These are phyloP conservation scores for Mycena amicta DNA, from an alignment of 768 basidiomycete genomes.

Conservation along the genomic window DNA sequence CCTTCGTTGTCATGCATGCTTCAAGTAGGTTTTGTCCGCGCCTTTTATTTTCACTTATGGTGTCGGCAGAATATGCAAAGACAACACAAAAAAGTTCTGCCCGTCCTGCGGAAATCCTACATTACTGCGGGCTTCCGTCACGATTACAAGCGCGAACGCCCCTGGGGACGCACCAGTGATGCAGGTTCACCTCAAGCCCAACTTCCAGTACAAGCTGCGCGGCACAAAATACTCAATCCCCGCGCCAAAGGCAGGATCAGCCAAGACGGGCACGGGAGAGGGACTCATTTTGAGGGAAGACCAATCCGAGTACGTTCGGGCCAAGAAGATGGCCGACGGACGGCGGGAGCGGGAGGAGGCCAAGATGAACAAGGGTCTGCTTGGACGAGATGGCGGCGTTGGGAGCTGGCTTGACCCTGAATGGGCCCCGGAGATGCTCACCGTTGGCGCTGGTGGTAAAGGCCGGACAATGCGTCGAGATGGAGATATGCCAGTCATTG, in stretches of 20 bases:
- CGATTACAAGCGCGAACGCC: conserved; percentile 69
- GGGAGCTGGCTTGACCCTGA: conserved; percentile 96
- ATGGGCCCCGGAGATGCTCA: conserved; percentile 84
- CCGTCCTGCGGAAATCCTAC: conserved; percentile 96
- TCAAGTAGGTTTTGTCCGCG: conserved; percentile 74
- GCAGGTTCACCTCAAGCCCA: conserved; percentile 91
- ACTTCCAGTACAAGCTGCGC: conserved; percentile 91
- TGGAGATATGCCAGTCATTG: conserved; percentile 80
- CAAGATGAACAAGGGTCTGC: conserved; percentile 65
- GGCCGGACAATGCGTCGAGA: conserved; percentile 61
- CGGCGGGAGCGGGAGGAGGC: conserved; percentile 79
- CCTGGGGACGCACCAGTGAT: conserved; percentile 64
- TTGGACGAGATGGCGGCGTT: conserved; percentile 53
- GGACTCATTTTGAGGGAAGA: conserved; percentile 92
- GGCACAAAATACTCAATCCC: conserved; percentile 95
- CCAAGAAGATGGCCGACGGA: conserved; percentile 75
- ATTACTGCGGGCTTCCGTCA: conserved; percentile 88
- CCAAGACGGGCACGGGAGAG: conserved; percentile 80
- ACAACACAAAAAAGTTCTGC: conserved; percentile 93
- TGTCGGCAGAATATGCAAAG: conserved; percentile 83
- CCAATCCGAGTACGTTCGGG: conserved; percentile 84
- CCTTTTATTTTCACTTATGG: neutral
- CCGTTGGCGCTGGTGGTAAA: conserved; percentile 68
- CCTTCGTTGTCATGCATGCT: conserved; percentile 95
- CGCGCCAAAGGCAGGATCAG: conserved; percentile 82